Evolutionary conservation across 2,329 filamentous ascomycete species (phyloP), one percentile per base, ranked within the genome.

Genomic region (Xylaria polymorpha): DNA sequence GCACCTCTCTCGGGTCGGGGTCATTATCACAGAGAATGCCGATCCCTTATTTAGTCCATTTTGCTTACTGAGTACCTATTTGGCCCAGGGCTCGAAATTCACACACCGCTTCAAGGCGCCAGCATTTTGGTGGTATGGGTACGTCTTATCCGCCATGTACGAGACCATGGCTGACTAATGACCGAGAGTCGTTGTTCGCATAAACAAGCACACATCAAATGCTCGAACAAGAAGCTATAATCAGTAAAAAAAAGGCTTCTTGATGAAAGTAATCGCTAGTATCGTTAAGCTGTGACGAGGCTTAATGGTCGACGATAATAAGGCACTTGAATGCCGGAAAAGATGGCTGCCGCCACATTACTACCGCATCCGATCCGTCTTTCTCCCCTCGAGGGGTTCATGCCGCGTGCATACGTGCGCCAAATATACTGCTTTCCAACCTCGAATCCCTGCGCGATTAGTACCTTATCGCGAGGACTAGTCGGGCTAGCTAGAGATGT

Each of bases 381-480:
- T n/a, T 75, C 76, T n/a, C 70, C 76, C 8, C 64, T 79, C 18
- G 76, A 79, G 32, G 70, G 59, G 50, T 66, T 78, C 29, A 77
- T 79, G 76, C 77, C 77, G 46, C 71, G 70, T 22, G 64, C 65
- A 39, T 78, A 78, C 60, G 61, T 78, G 18, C 72, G 74, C 22
- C 77, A 78, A 55, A 72, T 77, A 15, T 66, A 74, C 22, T 76
- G 73, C 64, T 79, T 79, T 29, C 73, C 74, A 22, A 72, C 76
- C 1, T 67, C 71, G 7, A 57, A 70, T 39, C 22, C 61, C 1
- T 22, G 64, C 1, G 46, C 71, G 7, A 18, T 64, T 5, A 18
- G 55, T n/a, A 43, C 50, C 9, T 70, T 78, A 29, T 67, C 56
- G 22, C 32, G 63, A 1, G 74, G 75, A 0, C 59, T 79, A 44